phyloP scores from a whole-genome alignment of 345 rosid species.

The Carallia brachiata region DNA sequence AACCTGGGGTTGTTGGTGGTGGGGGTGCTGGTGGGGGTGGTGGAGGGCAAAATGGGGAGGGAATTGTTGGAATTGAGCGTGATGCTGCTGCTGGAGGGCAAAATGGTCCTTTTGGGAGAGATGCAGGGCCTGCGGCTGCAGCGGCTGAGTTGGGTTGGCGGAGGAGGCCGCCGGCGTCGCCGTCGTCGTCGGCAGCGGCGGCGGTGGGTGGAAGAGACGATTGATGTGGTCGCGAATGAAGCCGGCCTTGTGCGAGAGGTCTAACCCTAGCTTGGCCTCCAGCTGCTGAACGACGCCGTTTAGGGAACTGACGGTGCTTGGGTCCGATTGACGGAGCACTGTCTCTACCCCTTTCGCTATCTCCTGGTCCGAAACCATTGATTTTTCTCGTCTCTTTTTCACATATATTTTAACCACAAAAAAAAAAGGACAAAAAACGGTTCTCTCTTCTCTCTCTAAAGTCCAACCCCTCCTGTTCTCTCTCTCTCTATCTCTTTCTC shows the following conservation, averaged over 20 bases:
- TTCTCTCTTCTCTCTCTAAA: slow-evolving; percentile 15
- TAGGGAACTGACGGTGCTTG: slow-evolving; percentile 55
- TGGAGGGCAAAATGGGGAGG: slow-evolving; percentile 38
- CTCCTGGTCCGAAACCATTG: slow-evolving; percentile 83
- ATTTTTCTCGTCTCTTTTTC: slow-evolving; percentile 22
- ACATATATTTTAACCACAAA: slow-evolving; percentile 37
- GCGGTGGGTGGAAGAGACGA: slow-evolving; percentile 54
- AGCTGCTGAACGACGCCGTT: slow-evolving; percentile 81
- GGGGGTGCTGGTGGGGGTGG: slow-evolving; percentile 30
- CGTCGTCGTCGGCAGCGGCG: slow-evolving; percentile 18
- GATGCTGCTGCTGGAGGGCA: slow-evolving; percentile 49
- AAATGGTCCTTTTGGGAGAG: slow-evolving; percentile 50
- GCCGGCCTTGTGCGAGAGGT: slow-evolving; percentile 73
- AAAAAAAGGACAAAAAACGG: slow-evolving; percentile 29
- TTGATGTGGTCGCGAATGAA: slow-evolving; percentile 84
- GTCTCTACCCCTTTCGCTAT: slow-evolving; percentile 77
- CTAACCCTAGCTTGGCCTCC: slow-evolving; percentile 75
- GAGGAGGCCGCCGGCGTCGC: slow-evolving; percentile 7
- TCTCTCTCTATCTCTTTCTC: neutral
- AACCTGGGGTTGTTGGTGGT: slow-evolving; percentile 15
- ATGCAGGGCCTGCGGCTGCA: slow-evolving; percentile 19
- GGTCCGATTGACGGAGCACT: slow-evolving; percentile 74
- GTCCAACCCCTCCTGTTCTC: slow-evolving; percentile 9
- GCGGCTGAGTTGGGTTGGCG: neutral
- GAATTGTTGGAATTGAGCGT: slow-evolving; percentile 35